Base-by-base conservation (phyloP, 2,329 filamentous ascomycete genomes). In the Alternaria incomplexa region DNA sequence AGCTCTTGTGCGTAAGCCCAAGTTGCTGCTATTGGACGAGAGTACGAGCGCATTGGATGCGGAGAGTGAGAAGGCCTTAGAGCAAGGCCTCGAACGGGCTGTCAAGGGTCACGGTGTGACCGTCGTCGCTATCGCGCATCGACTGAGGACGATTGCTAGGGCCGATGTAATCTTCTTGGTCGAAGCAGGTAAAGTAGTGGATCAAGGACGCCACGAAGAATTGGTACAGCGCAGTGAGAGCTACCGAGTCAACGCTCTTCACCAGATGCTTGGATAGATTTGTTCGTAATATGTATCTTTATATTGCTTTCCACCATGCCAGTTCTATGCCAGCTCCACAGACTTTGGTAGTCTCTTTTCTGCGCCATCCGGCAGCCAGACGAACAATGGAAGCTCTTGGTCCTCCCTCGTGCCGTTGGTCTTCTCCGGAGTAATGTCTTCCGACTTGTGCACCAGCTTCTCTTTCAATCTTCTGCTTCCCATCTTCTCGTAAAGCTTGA, bases 171-270 rank as follows among this genome's bases (percentile, higher is more conserved):
- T 83, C 43, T 83, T 83, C 63, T 63, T 83, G 60, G 80, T 86
- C 22, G 84, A 87, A 61, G 81, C 79, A 5, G 84, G 85, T 2
- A 77, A 74, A 17, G 83, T 82, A 57, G 82, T 83, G 5, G 84
- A 85, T 46, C 79, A 81, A 64, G 85, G 85, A 5, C 81, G 80
- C 28, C 85, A 86, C 73, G 76, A 80, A 17, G 83, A 86, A 60
- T 69, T 86, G 58, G 75, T 85, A 28, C 77, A 82, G 63, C 77
- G 83, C 30, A 83, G 80, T 61, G 83, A 85, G 69, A 83, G 79
- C 56, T 86, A 86, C 68, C 80, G 83, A 26, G 79, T 80, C 11
- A 86, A 84, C 73, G 84, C 83, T 20, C 75, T 85, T 52, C 82
- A 84, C 65, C 84, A 86, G 67, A 83, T 82, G 68, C 56, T 84